Base-by-base conservation (phyloP, 495 filamentous ascomycete genomes). In the Pseudomonodictys pantanalensis region DNA sequence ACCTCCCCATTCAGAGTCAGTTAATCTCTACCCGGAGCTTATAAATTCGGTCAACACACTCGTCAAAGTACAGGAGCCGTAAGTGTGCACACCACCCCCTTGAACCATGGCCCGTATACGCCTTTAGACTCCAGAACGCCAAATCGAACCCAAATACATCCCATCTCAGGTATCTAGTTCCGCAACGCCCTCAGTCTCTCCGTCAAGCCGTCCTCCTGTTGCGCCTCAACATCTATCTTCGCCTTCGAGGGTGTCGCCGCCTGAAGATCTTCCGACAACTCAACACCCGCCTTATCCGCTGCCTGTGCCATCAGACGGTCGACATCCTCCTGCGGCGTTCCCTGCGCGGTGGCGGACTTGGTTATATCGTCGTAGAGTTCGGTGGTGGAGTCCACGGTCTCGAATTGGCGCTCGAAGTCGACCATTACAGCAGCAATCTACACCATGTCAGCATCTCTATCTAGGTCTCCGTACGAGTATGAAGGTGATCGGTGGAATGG, bases 341-440 rank as follows among this genome's bases (percentile, higher is more conserved):
- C 86, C 24, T 86, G 81, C 11, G 86, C 86, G 0, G 89, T 91
- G 44, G 84, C 84, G 41, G 81, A 81, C 8, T 83, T 82, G 44
- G 89, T 91, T 39, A 88, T 88, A 68, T 89, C 90, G 73, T 91
- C 86, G 75, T 91, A 91, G 73, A 90, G 90, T 23, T 84, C 85
- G 47, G 87, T 90, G 66, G 81, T 83, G 63, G 92, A 87, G 70
- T 90, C 89, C 56, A 92, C 83, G 64, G 92, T 87, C 66, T 92
- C 89, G 75, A 90, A 91, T 72, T 92, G 88, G 42, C 80, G 78
- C 71, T 90, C 86, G 77, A 90, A 91, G 66, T 85, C 83, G 68
- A 92, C 89, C 78, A 92, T 90, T 48, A 72, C 61, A 28, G 77
- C 77, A 22, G 79, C 82, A 53, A 84, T 84, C 76, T 82, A 48